Conservation (phyloP, 2,329 filamentous ascomycete genomes). For the Zalaria obscura region DNA sequence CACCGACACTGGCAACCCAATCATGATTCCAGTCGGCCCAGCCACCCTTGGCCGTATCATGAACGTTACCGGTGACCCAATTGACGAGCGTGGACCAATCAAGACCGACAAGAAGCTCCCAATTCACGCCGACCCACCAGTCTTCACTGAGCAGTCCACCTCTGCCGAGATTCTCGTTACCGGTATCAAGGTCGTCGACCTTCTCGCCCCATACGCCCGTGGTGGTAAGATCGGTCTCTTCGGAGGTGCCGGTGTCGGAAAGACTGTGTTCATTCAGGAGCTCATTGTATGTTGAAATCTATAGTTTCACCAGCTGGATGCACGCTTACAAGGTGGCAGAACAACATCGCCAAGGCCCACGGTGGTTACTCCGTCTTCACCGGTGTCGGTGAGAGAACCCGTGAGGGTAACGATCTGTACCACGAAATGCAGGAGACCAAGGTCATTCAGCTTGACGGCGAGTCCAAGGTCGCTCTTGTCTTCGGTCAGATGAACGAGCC, state of each 20-base stretch:
- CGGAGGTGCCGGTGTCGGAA: constrained; percentile 99
- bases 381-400: constrained; percentile 99
- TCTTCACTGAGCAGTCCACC: constrained; percentile 92
- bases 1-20: constrained; percentile 81
- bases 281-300: constrained; percentile 54
- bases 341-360: constrained; percentile 99
- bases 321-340: constrained; percentile 32
- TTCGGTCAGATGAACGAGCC: constrained; percentile 99
- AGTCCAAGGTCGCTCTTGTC: constrained; percentile 97
- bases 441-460: constrained; percentile 98
- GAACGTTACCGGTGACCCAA: constrained; percentile 99
- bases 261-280: constrained; percentile 99
- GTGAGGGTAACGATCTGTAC: constrained; percentile 99
- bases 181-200: constrained; percentile 99
- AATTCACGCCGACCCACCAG: constrained; percentile 88
- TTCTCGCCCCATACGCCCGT: constrained; percentile 97
- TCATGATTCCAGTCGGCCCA: constrained; percentile 89
- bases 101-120: constrained; percentile 77
- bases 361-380: constrained; percentile 99
- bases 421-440: constrained; percentile 99
- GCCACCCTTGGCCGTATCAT: constrained; percentile 97
- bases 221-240: constrained; percentile 99
- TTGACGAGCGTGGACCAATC: constrained; percentile 98
- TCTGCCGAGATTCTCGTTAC: constrained; percentile 92
- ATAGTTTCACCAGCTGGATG: neutral